Evolutionary conservation across 495 filamentous ascomycete genomes (phyloP).

Genomic region (Trichoderma asperelloides): DNA sequence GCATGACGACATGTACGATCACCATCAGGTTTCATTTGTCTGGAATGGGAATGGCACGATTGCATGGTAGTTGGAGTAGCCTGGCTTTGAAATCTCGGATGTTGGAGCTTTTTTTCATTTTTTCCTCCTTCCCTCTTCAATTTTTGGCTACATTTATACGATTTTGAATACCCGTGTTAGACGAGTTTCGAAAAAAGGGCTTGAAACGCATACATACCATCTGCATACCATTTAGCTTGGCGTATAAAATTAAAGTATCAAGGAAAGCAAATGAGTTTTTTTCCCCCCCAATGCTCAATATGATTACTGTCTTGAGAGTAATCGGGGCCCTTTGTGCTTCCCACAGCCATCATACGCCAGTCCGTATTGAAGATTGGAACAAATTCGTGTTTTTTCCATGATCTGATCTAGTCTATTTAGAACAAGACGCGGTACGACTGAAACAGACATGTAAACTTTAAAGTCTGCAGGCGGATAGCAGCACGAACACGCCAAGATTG

Average conservation of each 20-base stretch:
- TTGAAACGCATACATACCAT: conserved; percentile 8
- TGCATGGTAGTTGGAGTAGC: conserved; percentile 3
- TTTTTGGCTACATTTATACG: neutral
- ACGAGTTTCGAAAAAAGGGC: neutral
- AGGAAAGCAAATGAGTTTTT: neutral
- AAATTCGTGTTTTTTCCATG: no score
- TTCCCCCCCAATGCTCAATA: neutral
- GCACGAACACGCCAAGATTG: neutral
- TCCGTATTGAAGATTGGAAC: no score
- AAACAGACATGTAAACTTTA: neutral
- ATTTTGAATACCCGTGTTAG: neutral
- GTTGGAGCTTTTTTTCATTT: neutral
- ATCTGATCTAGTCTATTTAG: neutral
- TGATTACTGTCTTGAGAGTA: neutral
- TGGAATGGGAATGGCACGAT: neutral
- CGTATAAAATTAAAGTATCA: neutral
- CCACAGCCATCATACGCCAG: no score
- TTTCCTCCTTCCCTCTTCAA: neutral
- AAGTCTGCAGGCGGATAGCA: neutral
- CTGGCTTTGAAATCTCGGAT: neutral
- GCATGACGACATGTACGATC: conserved; percentile 6
- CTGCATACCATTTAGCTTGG: neutral
- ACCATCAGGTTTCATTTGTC: conserved; percentile 2
- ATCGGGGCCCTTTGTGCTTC: neutral
- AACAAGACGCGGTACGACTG: no score